These are phyloP conservation scores for Pseudocercospora fijiensis DNA, from an alignment of 2,329 filamentous ascomycete species.

Conservation along the genomic window DNA sequence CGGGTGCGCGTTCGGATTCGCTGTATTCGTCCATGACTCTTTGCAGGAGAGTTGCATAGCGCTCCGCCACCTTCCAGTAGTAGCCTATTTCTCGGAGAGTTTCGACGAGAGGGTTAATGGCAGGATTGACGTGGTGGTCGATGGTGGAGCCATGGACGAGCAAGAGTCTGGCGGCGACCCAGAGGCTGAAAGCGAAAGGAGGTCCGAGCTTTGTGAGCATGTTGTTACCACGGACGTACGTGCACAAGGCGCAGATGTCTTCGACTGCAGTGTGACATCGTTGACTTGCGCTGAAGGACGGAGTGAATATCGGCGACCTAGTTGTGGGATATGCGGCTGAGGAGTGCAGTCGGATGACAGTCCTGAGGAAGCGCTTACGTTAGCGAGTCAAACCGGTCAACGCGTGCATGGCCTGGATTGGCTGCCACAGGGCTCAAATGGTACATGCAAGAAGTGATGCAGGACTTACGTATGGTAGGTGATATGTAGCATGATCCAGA, in stretches of 20 bases:
- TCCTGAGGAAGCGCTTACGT: constrained; percentile 45
- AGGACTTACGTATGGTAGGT: constrained; percentile 74
- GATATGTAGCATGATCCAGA: constrained; percentile 87
- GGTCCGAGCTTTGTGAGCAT: constrained; percentile 80
- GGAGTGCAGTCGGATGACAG: constrained; percentile 85
- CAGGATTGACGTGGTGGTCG: constrained; percentile 75
- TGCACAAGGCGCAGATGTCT: constrained; percentile 73
- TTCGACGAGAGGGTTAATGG: constrained; percentile 78
- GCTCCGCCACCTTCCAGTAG: constrained; percentile 81
- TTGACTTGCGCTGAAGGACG: constrained; percentile 81
- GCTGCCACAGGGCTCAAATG: constrained; percentile 6
- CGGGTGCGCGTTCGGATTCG: constrained; percentile 65
- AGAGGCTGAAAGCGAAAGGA: constrained; percentile 87
- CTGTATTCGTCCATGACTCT: constrained; percentile 83
- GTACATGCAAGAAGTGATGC: neutral
- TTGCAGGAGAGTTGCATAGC: constrained; percentile 76
- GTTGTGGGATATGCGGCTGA: constrained; percentile 91
- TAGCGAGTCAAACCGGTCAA: constrained; percentile 21
- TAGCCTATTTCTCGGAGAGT: constrained; percentile 76
- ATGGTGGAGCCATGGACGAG: constrained; percentile 90
- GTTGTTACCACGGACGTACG: constrained; percentile 72
- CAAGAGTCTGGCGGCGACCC: constrained; percentile 83
- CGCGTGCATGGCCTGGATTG: neutral
- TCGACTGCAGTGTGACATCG: constrained; percentile 80
- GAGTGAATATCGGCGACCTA: constrained; percentile 82